Conservation (phyloP, 2,329 filamentous ascomycete genomes). For the Sodiomyces alkalinus region DNA sequence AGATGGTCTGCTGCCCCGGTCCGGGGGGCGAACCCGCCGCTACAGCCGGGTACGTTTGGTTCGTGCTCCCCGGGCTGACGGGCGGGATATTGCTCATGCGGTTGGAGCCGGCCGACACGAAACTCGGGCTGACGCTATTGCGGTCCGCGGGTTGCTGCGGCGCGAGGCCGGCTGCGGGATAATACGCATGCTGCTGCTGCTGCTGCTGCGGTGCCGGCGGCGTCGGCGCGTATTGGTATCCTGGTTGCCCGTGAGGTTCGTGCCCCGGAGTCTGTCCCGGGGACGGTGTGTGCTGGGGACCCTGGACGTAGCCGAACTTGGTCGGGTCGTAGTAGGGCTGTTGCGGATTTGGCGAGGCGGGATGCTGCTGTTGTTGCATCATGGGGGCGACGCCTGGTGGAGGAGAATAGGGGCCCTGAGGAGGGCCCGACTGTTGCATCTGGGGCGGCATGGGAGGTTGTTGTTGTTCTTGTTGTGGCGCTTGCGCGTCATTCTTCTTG, state of each 20-base stretch:
- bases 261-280: slow-evolving; percentile 6
- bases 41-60: slow-evolving; percentile 8
- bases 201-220: slow-evolving; percentile 2
- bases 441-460: slow-evolving; percentile 3
- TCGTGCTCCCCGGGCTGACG: slow-evolving; percentile 7
- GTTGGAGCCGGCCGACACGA: slow-evolving; percentile 4
- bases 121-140: slow-evolving; percentile 6
- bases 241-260: slow-evolving; percentile 9
- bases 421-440: slow-evolving; percentile 3
- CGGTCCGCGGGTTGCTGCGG: slow-evolving; percentile 3
- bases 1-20: slow-evolving; percentile 13
- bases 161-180: not conserved
- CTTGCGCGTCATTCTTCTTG: slow-evolving; percentile 12
- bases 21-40: slow-evolving; percentile 6
- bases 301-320: slow-evolving; percentile 5
- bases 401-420: slow-evolving; percentile 3
- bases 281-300: slow-evolving; percentile 1
- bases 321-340: slow-evolving; percentile 15
- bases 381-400: not conserved
- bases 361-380: too few species aligned
- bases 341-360: not conserved
- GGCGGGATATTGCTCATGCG: slow-evolving; percentile 5
- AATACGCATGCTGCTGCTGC: not conserved
- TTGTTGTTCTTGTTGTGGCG: not conserved
- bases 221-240: slow-evolving; percentile 3